Conservation (phyloP, 2,329 filamentous ascomycete genomes). For the Aciculosporium take region DNA sequence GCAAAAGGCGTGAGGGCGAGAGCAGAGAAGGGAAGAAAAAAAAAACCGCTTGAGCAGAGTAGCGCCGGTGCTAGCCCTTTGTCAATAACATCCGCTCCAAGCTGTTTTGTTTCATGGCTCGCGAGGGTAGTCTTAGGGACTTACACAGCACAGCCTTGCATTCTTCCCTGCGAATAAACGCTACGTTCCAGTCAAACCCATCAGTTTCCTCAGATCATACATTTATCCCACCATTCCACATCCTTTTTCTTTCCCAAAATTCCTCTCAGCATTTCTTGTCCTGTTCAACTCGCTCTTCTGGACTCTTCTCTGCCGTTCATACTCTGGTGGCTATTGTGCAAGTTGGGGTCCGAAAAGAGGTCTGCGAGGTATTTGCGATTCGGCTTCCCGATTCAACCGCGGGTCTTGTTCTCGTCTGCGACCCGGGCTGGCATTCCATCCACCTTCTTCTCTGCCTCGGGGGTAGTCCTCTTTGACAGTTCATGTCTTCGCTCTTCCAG, state of each 20-base stretch:
- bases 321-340: conserved; percentile 14
- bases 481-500: conserved; percentile 26
- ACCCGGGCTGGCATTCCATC: conserved; percentile 19
- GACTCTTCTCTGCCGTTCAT: conserved; percentile 12
- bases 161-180: conserved; percentile 16
- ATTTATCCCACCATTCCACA: conserved; percentile 30
- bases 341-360: no score
- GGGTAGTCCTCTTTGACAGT: background rate
- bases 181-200: conserved; percentile 24
- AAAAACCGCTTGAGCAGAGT: conserved; percentile 3
- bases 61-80: conserved; percentile 17
- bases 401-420: conserved; percentile 15
- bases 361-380: conserved; percentile 14
- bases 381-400: conserved; percentile 6
- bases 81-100: conserved; percentile 19
- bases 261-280: conserved; percentile 30
- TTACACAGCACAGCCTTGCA: conserved; percentile 23
- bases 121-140: conserved; percentile 23
- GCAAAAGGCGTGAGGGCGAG: no score
- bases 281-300: conserved; percentile 21
- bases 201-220: conserved; percentile 22
- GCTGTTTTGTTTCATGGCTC: conserved; percentile 16
- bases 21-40: conserved; percentile 11
- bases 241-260: conserved; percentile 27
- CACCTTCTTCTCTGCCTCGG: conserved; percentile 10